Base-by-base conservation (phyloP, 805 yeast genomes). In the Nakazawaea wickerhamii region DNA sequence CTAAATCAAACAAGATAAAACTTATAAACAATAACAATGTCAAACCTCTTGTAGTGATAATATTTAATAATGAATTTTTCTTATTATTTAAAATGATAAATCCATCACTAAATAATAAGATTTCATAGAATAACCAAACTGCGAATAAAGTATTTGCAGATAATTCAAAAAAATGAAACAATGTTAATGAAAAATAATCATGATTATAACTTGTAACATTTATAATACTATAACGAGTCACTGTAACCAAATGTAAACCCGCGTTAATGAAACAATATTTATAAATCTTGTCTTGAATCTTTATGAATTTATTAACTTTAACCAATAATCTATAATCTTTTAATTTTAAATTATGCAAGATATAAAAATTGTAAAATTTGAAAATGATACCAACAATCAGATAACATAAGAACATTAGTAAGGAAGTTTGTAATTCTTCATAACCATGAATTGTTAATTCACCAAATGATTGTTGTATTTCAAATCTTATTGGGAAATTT, bases 61-160 rank as follows among this genome's bases (percentile, higher is more conserved):
- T 37, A 7, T 50, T 20, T 36, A 46, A 48, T 19, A 39, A 27
- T 2, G 41, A 30, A 14, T 47, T 47, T 25, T 45, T 52, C 41
- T 40, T 40, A 30, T 50, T 48, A 23, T 48, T 44, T 30, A 56
- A 44, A 26, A 58, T 47, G 25, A 52, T 32, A 21, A 41, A 47
- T 11, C 68, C 68, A 13, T 55, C 50, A 13, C 59, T 48, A 21
- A 63, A 43, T 32, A 63, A 32, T 49, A 63, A 44, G 10, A 59
- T 38, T 41, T 59, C 58, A 46, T 63, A 61, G 15, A 59, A 41
- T 8, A 59, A 33, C 67, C 67, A 63, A 11, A 52, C 50, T 7
- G 57, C 48, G 18, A 59, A 48, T 5, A 54, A 8, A 0, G 67
- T 54, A 30, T 54, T 52, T 13, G 48, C 42, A 0, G 50, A 17